Percentiles rank a stretch among this genome's conserved stretches.
These are phyloP conservation scores for Phytophthora cactorum DNA, from an alignment of 352 stramenopile genomes.

Conservation along the genomic window DNA sequence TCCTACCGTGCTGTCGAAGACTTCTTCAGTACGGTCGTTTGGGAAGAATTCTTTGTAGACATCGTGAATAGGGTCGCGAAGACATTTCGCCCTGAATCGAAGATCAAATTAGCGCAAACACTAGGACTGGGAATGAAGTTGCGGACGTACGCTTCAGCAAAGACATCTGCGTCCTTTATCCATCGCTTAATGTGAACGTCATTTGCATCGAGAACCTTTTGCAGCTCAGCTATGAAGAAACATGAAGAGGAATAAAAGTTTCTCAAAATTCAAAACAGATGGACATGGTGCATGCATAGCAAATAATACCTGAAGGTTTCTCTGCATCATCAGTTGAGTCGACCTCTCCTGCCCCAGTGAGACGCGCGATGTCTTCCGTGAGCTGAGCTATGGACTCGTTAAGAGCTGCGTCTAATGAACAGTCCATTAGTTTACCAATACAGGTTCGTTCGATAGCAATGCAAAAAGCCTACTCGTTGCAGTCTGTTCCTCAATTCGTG, in stretches of 20 bases:
- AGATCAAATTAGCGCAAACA: not conserved
- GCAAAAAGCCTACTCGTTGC: slow-evolving; percentile 37
- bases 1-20: slow-evolving; percentile 50
- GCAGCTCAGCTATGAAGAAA: slow-evolving; percentile 43
- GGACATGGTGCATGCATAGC: no score
- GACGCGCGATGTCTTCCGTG: slow-evolving; percentile 57
- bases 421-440: slow-evolving; percentile 4
- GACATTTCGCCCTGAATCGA: slow-evolving; percentile 44
- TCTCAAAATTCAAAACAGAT: not conserved
- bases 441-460: not conserved
- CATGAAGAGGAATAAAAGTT: not conserved
- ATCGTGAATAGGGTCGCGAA: slow-evolving; percentile 63
- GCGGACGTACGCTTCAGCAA: slow-evolving; percentile 49
- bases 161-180: slow-evolving; percentile 52
- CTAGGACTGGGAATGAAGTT: slow-evolving; percentile 6
- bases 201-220: slow-evolving; percentile 54
- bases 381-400: slow-evolving; percentile 56
- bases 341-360: slow-evolving; percentile 56
- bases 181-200: slow-evolving; percentile 57
- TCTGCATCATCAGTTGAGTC: slow-evolving; percentile 38
- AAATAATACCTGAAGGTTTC: slow-evolving; percentile 46
- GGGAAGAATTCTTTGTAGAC: slow-evolving; percentile 61
- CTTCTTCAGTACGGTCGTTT: slow-evolving; percentile 42
- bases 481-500: slow-evolving; percentile 59
- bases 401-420: slow-evolving; percentile 45